Evolutionary conservation across 2,329 filamentous ascomycete species (phyloP).

Genomic region (Neonectria sp.): DNA sequence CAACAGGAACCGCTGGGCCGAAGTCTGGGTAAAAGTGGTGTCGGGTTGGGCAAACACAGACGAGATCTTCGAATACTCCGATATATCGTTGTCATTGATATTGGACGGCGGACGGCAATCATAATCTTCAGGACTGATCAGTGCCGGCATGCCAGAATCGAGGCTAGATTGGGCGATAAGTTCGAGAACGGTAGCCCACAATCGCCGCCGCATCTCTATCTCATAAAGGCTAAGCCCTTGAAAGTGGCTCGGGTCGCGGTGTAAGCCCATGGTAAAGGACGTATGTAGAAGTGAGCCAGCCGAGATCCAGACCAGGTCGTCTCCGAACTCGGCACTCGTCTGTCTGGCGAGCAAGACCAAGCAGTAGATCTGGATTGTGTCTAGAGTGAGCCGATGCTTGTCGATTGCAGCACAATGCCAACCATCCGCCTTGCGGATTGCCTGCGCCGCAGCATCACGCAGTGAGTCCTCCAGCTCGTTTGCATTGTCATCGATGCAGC

Average conservation of each 20-base stretch:
- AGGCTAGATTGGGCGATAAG: slow-evolving; percentile 56
- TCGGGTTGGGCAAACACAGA: not conserved
- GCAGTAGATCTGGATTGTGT: slow-evolving; percentile 58
- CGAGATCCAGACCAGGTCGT: slow-evolving; percentile 57
- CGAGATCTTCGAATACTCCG: not conserved
- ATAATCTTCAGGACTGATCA: slow-evolving; percentile 58
- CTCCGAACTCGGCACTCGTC: slow-evolving; percentile 58
- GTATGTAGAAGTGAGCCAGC: slow-evolving; percentile 57
- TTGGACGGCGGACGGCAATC: slow-evolving; percentile 57
- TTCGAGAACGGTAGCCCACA: slow-evolving; percentile 62
- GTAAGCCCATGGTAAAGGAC: slow-evolving; percentile 63
- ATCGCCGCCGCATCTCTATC: slow-evolving; percentile 56
- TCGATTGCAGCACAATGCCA: slow-evolving; percentile 55
- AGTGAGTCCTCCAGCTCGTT: slow-evolving; percentile 37
- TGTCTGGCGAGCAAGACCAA: slow-evolving; percentile 57
- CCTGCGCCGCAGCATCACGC: slow-evolving; percentile 21
- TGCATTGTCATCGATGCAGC: not conserved
- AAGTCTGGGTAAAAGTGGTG: slow-evolving; percentile 47
- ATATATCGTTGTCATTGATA: slow-evolving; percentile 41
- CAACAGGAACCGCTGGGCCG: slow-evolving; percentile 54
- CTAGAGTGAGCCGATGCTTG: slow-evolving; percentile 50
- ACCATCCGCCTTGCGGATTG: slow-evolving; percentile 50
- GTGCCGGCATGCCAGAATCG: slow-evolving; percentile 57
- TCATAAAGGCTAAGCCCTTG: slow-evolving; percentile 53
- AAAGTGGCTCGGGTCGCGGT: slow-evolving; percentile 59